Base-by-base conservation (phyloP, 1,284 basidiomycete genomes). In the Flammula alnicola region DNA sequence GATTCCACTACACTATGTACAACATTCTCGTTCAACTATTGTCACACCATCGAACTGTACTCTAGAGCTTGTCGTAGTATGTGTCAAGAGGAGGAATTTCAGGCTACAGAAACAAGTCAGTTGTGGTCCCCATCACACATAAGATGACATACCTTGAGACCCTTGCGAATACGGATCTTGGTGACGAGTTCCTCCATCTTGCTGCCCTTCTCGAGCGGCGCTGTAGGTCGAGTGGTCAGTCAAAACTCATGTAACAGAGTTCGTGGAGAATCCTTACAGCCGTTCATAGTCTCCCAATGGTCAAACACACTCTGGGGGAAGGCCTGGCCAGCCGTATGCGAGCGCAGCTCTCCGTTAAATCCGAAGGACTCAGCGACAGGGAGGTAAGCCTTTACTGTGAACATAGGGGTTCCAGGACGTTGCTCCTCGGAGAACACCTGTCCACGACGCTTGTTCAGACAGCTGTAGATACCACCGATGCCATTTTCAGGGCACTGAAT, bases 361-460 rank as follows among this genome's bases (percentile, higher is more conserved):
- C 97, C 96, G 79, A 99, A 99, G 14, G 96, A 98, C 77, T 98
- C 96, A 73, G 81, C 79, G 74, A 98, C 95, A 68, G 96, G 96
- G 46, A 98, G 81, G 82, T 95, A 97, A 27, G 95, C 95, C 86
- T 98, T 99, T 77, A 99, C 92, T 51, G 93, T 99, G 85, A 96
- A 98, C 95, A 99, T 98, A 56, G 97, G 97, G 19, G 97, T 99
- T 79, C 97, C 96, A 7, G 88, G 79, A 66, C 96, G 82, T 77
- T 98, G 96, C 77, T 99, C 96, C 76, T 99, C 93, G 62, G 88
- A 91, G 84, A 96, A 95, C 61, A 99, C 97, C 72, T 97, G 94
- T 56, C 96, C 97, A 85, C 97, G 93, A 71, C 96, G 93, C 80
- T 90, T 95, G 88, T 98, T 99, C 76, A 99, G 78, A 54, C 81